phyloP scores from a whole-genome alignment of 306 rosid genomes.

The Acacia confusa region DNA sequence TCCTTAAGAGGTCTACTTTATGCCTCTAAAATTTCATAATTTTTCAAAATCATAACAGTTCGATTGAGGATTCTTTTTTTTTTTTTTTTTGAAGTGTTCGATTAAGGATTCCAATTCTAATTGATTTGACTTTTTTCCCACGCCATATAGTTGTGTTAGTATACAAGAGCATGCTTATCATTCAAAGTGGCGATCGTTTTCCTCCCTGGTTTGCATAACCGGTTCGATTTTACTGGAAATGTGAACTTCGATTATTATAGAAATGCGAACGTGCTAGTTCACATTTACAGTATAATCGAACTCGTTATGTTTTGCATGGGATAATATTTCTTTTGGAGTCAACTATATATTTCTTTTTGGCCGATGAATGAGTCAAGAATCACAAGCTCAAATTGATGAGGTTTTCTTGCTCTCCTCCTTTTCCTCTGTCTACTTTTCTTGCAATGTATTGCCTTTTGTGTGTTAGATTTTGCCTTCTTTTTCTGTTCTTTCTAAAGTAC shows the following conservation, averaged over 20 bases:
- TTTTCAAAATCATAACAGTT: too few relatives aligned
- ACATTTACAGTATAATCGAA: too few relatives aligned
- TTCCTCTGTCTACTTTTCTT: not conserved
- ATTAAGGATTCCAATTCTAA: too few relatives aligned
- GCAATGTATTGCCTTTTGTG: not conserved
- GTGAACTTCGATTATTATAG: too few relatives aligned
- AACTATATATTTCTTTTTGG: not conserved
- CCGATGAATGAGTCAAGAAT: constrained; percentile 37
- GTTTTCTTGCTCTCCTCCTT: constrained; percentile 23
- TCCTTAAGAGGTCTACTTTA: too few relatives aligned
- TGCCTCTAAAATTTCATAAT: too few relatives aligned
- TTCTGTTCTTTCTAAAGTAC: not conserved
- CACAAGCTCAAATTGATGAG: constrained; percentile 44
- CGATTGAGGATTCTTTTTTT: too few relatives aligned
- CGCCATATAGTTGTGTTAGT: constrained; percentile 17
- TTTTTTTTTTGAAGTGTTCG: too few relatives aligned
- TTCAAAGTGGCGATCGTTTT: constrained; percentile 31
- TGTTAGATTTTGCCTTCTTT: not conserved
- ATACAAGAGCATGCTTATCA: constrained; percentile 29
- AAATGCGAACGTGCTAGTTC: too few relatives aligned
- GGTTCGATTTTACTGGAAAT: not conserved
- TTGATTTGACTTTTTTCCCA: not conserved
- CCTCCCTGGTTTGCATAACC: not conserved
- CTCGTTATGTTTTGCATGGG: constrained; percentile 24
- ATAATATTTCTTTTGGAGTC: constrained; percentile 13